Evolutionary conservation across 2,329 filamentous ascomycete species (phyloP), one percentile per base, ranked within the genome.

Genomic region (Trichoderma sp.): DNA sequence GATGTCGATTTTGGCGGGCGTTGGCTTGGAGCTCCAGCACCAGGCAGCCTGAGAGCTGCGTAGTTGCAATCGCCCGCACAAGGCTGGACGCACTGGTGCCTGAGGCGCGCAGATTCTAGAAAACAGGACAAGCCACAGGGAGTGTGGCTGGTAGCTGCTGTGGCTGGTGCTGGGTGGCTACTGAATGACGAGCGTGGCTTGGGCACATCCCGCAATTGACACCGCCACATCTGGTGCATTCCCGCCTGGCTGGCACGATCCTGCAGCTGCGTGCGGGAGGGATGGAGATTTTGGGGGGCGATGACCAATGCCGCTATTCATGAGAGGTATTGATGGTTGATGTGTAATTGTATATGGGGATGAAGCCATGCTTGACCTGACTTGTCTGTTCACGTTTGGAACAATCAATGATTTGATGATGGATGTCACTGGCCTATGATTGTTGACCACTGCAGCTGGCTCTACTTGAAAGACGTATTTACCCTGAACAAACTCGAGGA

Each of bases 41-140:
- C 79, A 82, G 80, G 80, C 80, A 82, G 78, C 80, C 79, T 76
- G 78, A 75, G 77, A 81, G 80, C 79, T 82, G 79, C 80, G 80
- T 79, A 75, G 75, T 76, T 74, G 75, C 71, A 68, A 71, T 72
- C 68, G 58, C 56, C 70, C 66, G 59, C 66, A 70, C 74, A 71
- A 77, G 74, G 75, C 75, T 76, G 73, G 73, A 69, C 59, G 18
- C 46, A 24, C 55, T 16, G 60, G 26, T 79, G 77, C 77, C 77
- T 79, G 73, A 79, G 77, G 77, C 73, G 66, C 58, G 14, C 67
- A 74, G 5, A 34, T 39, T 24, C 3, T 21, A 5, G 13, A 13
- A 26, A 16, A 26, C 7, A 26, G 30, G 10, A 8, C 52, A 49
- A 69, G 70, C 68, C 72, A 71, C 72, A 71, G 3, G 0, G 32